Conservation (phyloP, 768 basidiomycete genomes). For the Clathrus columnatus region DNA sequence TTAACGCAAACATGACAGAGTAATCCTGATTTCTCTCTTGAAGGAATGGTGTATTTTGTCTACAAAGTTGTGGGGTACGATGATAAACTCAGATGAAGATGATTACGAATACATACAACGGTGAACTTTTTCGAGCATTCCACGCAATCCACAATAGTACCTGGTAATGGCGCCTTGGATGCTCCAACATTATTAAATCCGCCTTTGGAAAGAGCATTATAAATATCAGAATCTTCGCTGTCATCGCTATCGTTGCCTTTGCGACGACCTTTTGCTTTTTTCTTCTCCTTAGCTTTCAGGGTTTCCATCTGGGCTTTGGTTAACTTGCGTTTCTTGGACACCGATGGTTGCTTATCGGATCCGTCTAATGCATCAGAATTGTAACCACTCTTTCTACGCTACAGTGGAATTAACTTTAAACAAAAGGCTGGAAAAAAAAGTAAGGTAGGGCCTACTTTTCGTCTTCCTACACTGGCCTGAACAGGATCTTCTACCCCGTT, state of each 20-base stretch:
- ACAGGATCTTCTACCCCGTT: conserved; percentile 3
- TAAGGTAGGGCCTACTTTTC: conserved; percentile 27
- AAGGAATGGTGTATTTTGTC: conserved; percentile 83
- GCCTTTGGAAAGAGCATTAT: conserved; percentile 51
- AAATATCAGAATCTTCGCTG: conserved; percentile 36
- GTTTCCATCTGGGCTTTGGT: conserved; percentile 13
- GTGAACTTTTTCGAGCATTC: conserved; percentile 80
- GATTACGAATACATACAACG: conserved; percentile 49
- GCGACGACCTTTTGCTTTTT: conserved; percentile 13
- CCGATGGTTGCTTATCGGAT: conserved; percentile 28
- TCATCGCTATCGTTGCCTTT: conserved; percentile 18
- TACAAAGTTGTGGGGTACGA: conserved; percentile 21
- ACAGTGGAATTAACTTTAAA: neutral
- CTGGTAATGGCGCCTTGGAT: conserved; percentile 46
- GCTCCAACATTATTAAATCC: conserved; percentile 27
- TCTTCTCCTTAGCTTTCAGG: conserved; percentile 18
- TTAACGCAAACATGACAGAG: conserved; percentile 84
- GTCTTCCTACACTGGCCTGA: conserved; percentile 26
- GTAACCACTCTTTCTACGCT: conserved; percentile 34
- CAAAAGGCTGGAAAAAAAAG: neutral
- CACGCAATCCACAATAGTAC: conserved; percentile 74
- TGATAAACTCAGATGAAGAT: neutral
- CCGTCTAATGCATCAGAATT: conserved; percentile 74
- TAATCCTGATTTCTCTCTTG: conserved; percentile 60
- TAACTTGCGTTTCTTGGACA: conserved; percentile 45